These are phyloP conservation scores for Lactuca sativa DNA, from an alignment of 129 eudicot species.

Conservation along the genomic window DNA sequence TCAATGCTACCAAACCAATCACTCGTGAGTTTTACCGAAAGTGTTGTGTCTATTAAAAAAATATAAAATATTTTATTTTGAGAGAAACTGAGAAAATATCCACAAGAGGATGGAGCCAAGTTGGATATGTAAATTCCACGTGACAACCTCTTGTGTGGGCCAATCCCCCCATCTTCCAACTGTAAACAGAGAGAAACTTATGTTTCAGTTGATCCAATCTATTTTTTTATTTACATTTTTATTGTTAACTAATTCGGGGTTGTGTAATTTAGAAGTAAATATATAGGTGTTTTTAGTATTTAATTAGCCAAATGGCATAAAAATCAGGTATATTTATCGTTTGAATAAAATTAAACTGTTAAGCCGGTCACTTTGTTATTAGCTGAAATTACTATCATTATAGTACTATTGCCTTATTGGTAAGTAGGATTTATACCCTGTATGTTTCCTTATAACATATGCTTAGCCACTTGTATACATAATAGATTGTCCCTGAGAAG, in stretches of 20 bases:
- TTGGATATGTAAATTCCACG: constrained; percentile 27
- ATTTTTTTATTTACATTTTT: too few species aligned
- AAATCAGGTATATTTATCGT: too few species aligned
- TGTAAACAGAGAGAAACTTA: constrained; percentile 16
- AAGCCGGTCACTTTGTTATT: too few species aligned
- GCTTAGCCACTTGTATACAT: too few species aligned
- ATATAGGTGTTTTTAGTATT: too few species aligned
- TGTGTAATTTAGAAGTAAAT: too few species aligned
- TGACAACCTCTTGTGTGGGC: constrained; percentile 31
- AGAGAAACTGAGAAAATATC: constrained; percentile 2
- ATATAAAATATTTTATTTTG: not conserved
- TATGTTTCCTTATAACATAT: too few species aligned
- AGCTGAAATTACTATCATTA: too few species aligned
- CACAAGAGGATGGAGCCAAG: constrained; percentile 30
- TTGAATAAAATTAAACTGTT: too few species aligned
- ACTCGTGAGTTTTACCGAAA: not conserved
- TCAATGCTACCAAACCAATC: not conserved
- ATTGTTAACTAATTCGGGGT: not conserved
- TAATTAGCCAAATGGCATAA: not conserved
- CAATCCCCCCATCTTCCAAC: constrained; percentile 28
- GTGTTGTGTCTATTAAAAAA: not conserved
- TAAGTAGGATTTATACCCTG: too few species aligned
- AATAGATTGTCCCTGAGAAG: too few species aligned
- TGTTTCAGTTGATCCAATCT: not conserved
- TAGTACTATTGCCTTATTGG: too few species aligned